phyloP scores from a whole-genome alignment of 257 asterid genomes.

The Mentha longifolia region DNA sequence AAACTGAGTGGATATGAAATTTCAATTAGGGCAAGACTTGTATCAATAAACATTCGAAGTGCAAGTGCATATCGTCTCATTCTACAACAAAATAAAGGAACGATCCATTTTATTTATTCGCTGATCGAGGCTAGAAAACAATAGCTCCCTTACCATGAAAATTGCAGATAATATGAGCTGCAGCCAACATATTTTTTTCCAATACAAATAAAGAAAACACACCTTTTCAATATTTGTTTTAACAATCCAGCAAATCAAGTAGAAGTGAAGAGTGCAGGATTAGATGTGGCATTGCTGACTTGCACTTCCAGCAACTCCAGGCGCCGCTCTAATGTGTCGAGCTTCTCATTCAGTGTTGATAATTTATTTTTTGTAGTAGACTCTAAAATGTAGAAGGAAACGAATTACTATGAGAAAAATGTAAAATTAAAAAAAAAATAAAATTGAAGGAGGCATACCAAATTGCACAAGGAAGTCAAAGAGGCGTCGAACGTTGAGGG shows the following conservation, averaged over 20 bases:
- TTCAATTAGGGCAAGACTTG: too few relatives aligned
- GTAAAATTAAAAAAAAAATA: neutral
- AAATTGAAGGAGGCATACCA: slow-evolving; percentile 45
- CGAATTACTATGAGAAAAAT: neutral
- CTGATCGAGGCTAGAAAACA: neutral
- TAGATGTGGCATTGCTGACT: slow-evolving; percentile 82
- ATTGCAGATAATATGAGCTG: too few relatives aligned
- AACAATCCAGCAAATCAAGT: slow-evolving; percentile 33
- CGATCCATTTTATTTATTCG: too few relatives aligned
- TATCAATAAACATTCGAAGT: too few relatives aligned
- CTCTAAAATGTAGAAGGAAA: slow-evolving; percentile 43
- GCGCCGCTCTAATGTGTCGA: slow-evolving; percentile 80
- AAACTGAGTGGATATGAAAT: too few relatives aligned
- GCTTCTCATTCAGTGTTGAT: slow-evolving; percentile 79
- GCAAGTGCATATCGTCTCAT: too few relatives aligned
- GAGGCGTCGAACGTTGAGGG: slow-evolving; percentile 87
- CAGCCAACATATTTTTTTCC: too few relatives aligned
- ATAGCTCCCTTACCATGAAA: too few relatives aligned
- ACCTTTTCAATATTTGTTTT: too few relatives aligned
- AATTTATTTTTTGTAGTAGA: slow-evolving; percentile 80
- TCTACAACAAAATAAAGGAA: too few relatives aligned
- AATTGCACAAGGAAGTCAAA: slow-evolving; percentile 91
- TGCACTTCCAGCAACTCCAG: slow-evolving; percentile 85
- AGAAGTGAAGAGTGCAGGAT: slow-evolving; percentile 75
- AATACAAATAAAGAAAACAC: neutral